Percentiles rank a stretch among this genome's conserved stretches.
Evolutionary conservation across 2,329 filamentous ascomycete species (phyloP).

Genomic region (Cladosporium sphaerospermum): DNA sequence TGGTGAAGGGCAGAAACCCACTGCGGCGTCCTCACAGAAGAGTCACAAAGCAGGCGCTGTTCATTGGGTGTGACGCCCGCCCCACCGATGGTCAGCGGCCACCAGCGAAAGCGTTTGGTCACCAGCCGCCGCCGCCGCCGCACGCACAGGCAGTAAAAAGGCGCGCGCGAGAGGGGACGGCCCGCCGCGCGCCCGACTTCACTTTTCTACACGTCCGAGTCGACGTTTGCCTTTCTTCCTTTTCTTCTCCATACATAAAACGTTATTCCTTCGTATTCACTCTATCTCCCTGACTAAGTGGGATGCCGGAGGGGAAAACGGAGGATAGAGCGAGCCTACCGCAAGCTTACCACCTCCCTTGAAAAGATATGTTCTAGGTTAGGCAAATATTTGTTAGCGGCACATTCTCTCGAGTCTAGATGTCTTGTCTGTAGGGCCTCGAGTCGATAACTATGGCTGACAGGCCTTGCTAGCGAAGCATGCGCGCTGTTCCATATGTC

Average conservation of each 20-base stretch:
- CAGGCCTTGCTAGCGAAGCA: not conserved
- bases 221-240: conserved; percentile 20
- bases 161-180: not conserved
- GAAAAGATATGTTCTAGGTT: conserved; percentile 34
- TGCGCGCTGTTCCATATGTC: too few relatives aligned
- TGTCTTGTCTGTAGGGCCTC: too few relatives aligned
- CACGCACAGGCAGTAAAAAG: too few relatives aligned
- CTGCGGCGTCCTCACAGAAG: not conserved
- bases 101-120: not conserved
- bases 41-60: conserved; percentile 2
- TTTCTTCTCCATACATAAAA: conserved; percentile 35
- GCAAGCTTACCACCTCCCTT: conserved; percentile 57
- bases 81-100: not conserved
- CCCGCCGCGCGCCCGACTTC: conserved; percentile 28
- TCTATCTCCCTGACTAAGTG: conserved; percentile 52
- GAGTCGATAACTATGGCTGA: not conserved
- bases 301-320: conserved; percentile 63
- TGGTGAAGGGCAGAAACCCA: too few relatives aligned
- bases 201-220: conserved; percentile 37
- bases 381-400: conserved; percentile 42
- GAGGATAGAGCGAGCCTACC: conserved; percentile 52
- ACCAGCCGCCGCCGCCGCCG: too few relatives aligned
- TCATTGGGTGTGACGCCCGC: not conserved
- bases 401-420: conserved; percentile 26
- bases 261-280: conserved; percentile 55